A percentile compares a stretch with the other conserved stretches of the same genome.
phyloP scores from a whole-genome alignment of 768 basidiomycete genomes.

The Brasilioporus rufonigricans region DNA sequence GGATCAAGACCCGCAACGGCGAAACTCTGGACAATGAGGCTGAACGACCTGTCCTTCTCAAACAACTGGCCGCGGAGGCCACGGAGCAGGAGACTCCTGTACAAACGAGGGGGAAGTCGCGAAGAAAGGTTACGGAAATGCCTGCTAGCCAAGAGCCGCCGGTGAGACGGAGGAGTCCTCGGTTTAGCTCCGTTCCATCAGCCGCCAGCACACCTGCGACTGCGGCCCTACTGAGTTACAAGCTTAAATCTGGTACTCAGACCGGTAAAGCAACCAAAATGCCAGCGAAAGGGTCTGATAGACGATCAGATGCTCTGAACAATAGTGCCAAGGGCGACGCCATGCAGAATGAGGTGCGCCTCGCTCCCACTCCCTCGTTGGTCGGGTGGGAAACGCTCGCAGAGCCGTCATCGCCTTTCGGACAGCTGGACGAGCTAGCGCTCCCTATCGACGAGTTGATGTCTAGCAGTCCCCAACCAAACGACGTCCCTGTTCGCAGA shows the following conservation, averaged over 20 bases:
- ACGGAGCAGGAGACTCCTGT: slow-evolving; percentile 22
- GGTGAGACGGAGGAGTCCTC: slow-evolving; percentile 22
- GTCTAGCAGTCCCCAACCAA: slow-evolving; percentile 30
- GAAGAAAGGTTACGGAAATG: slow-evolving; percentile 14
- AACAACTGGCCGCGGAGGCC: slow-evolving; percentile 18
- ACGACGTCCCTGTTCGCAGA: not conserved
- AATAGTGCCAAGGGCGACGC: not conserved
- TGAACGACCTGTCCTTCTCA: slow-evolving; percentile 25
- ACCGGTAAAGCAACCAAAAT: slow-evolving; percentile 8
- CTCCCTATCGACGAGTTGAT: slow-evolving; percentile 32
- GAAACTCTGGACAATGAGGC: slow-evolving; percentile 24
- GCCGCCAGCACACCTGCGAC: slow-evolving; percentile 9
- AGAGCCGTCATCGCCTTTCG: slow-evolving; percentile 25
- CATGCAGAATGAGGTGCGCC: not conserved
- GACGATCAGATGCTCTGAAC: not conserved
- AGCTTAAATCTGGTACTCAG: not conserved
- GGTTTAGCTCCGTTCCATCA: slow-evolving; percentile 5
- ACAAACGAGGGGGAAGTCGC: slow-evolving; percentile 15
- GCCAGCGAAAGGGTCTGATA: slow-evolving; percentile 8
- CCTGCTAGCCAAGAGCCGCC: slow-evolving; percentile 23
- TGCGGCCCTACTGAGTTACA: not conserved
- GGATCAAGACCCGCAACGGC: slow-evolving; percentile 44
- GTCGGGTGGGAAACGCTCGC: slow-evolving; percentile 32
- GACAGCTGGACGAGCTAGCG: slow-evolving; percentile 29
- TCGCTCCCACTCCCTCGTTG: slow-evolving; percentile 12